These are phyloP conservation scores for Fusarium keratoplasticum DNA, from an alignment of 2,329 filamentous ascomycete genomes.

Conservation along the genomic window DNA sequence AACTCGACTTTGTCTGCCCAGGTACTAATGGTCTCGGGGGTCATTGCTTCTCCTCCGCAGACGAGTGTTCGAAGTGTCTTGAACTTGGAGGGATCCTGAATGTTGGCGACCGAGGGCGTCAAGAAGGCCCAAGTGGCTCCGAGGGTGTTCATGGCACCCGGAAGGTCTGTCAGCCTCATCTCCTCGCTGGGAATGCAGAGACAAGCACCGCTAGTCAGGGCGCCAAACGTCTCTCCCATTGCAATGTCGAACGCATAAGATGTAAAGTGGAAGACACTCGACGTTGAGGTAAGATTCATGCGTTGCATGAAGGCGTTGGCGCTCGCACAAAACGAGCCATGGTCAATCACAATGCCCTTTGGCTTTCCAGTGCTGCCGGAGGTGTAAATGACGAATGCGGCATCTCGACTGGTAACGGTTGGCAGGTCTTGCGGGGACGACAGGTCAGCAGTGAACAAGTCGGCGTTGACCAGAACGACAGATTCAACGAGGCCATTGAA, in stretches of 20 bases:
- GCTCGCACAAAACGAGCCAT: conserved; percentile 22
- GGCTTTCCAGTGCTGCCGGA: conserved; percentile 42
- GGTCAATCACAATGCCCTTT: conserved; percentile 40
- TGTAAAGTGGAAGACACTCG: conserved; percentile 35
- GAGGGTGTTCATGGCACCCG: conserved; percentile 24
- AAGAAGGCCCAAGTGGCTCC: conserved; percentile 38
- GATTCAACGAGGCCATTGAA: not conserved
- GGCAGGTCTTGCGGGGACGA: not conserved
- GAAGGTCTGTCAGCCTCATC: conserved; percentile 27
- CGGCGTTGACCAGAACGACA: not conserved
- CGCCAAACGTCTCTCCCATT: conserved; percentile 34
- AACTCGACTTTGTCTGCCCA: conserved; percentile 34
- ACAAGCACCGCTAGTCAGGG: conserved; percentile 29
- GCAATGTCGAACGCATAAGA: conserved; percentile 42
- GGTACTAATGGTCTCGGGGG: conserved; percentile 18
- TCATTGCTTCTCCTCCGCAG: conserved; percentile 37
- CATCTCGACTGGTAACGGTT: not conserved
- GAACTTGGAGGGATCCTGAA: conserved; percentile 33
- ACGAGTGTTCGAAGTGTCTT: conserved; percentile 24
- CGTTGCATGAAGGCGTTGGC: conserved; percentile 19
- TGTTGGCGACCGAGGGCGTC: conserved; percentile 40
- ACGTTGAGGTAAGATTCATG: conserved; percentile 12
- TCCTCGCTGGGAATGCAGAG: conserved; percentile 41
- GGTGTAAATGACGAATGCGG: conserved; percentile 37
- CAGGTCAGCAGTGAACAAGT: not conserved